Conservation (phyloP, 2,329 filamentous ascomycete species). For the Cladophialophora psammophila region DNA sequence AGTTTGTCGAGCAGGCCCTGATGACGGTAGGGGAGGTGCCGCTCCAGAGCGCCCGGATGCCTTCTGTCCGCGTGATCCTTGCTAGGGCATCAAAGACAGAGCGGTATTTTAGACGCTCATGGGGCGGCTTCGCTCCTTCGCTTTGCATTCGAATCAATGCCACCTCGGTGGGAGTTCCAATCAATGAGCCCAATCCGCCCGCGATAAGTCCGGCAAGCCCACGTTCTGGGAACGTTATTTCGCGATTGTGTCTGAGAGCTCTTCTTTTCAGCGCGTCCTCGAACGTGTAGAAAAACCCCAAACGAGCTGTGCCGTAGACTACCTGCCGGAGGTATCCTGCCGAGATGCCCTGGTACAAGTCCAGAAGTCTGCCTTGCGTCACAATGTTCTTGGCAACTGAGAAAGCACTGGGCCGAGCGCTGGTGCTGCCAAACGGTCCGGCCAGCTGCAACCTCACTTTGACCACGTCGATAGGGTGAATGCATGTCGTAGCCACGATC, state of each 20-base stretch:
- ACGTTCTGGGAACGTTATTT: neutral
- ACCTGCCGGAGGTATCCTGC: slow-evolving; percentile 91
- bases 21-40: slow-evolving; percentile 62
- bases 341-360: slow-evolving; percentile 92
- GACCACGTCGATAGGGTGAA: slow-evolving; percentile 98
- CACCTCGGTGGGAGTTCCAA: slow-evolving; percentile 94
- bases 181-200: slow-evolving; percentile 87
- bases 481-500: slow-evolving; percentile 88
- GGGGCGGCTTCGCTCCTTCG: slow-evolving; percentile 85
- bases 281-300: slow-evolving; percentile 97
- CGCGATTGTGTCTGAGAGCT: neutral
- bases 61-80: neutral
- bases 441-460: slow-evolving; percentile 94
- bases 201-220: slow-evolving; percentile 45
- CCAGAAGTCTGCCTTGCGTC: slow-evolving; percentile 74
- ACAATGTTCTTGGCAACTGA: neutral
- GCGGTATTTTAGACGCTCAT: slow-evolving; percentile 79
- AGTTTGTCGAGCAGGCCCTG: slow-evolving; percentile 95
- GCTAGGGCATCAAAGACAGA: neutral
- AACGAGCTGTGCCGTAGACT: slow-evolving; percentile 92
- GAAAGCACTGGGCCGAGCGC: neutral
- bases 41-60: neutral
- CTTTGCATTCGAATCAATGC: slow-evolving; percentile 97
- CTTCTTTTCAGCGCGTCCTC: slow-evolving; percentile 70
- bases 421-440: neutral